phyloP scores from a whole-genome alignment of 2,329 filamentous ascomycete species.

The Ophiostoma pallidulum region DNA sequence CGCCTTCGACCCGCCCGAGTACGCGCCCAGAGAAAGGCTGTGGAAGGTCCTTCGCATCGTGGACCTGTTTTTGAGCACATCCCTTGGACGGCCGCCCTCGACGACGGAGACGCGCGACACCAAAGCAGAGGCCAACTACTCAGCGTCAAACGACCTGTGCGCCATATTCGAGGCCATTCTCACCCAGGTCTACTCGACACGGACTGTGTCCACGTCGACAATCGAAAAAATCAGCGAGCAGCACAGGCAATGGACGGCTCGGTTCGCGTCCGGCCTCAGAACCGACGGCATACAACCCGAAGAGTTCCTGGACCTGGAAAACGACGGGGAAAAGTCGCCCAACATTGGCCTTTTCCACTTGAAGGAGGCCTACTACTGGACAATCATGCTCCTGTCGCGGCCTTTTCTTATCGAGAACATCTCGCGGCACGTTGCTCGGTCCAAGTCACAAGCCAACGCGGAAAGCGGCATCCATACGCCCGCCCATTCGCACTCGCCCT shows the following conservation, averaged over 20 bases:
- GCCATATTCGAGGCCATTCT: conserved; percentile 29
- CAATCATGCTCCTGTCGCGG: conserved; percentile 28
- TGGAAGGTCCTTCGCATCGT: conserved; percentile 27
- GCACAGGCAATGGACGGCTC: conserved; percentile 21
- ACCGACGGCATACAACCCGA: conserved; percentile 16
- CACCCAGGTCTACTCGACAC: conserved; percentile 26
- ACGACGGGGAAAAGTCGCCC: conserved; percentile 16
- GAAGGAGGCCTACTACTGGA: conserved; percentile 30
- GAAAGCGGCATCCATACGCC: background rate
- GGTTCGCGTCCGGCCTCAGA: conserved; percentile 15
- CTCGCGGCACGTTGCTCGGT: conserved; percentile 11
- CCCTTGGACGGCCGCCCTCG: conserved; percentile 25
- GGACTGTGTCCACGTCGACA: conserved; percentile 21
- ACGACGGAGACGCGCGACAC: conserved; percentile 23
- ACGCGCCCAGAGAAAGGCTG: conserved; percentile 21
- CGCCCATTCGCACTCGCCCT: conserved; percentile 5
- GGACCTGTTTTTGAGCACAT: conserved; percentile 27
- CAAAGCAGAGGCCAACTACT: conserved; percentile 17
- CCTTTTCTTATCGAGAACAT: conserved; percentile 28
- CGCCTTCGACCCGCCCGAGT: conserved; percentile 21
- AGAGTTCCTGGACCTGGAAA: conserved; percentile 9
- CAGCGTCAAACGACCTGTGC: conserved; percentile 25
- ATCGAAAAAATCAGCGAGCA: conserved; percentile 21
- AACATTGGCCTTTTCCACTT: conserved; percentile 25
- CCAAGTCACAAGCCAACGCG: background rate